Evolutionary conservation across 2,329 filamentous ascomycete species (phyloP), one percentile per base, ranked within the genome.

Genomic region (Furcasterigmium furcatum): DNA sequence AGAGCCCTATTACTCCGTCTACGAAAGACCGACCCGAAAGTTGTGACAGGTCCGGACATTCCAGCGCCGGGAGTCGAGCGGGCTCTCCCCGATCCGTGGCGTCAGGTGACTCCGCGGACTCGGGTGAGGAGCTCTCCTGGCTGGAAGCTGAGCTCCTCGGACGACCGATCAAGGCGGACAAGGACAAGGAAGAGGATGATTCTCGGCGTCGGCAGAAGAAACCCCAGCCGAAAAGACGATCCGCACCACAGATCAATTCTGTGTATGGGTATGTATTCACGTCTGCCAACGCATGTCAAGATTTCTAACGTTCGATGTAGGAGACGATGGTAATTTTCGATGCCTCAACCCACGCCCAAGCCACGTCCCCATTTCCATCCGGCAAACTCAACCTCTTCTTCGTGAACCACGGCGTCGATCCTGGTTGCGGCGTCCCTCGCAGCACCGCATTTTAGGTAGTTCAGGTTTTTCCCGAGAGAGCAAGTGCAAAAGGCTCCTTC

Each of bases 101-200:
- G 12, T 51, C 49, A 14, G 41, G 46, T 18, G 43, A 46, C 7
- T 51, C 49, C 30, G 41, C 24, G 14, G 41, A 41, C 5, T 48
- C 50, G 8, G 43, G 24, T 12, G 44, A 21, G 14, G 65, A 66
- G 8, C 50, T 69, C 35, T 64, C 66, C 46, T 68, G 63, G 7
- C 49, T 69, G 9, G 66, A 69, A 48, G 65, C 65, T 3, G 66
- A 68, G 44, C 59, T 69, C 2, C 51, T 69, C 1, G 66, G 66
- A 27, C 56, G 60, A 10, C 55, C 65, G 12, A 48, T 50, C 6
- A 67, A 63, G 47, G 20, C 41, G 5, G 50, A 48, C 18, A 54
- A 57, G 14, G 63, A 58, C 46, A 58, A 57, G 12, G 51, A 57
- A 18, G 58, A 58, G 27, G 46, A 50, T 5, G 48, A 45, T 18